Evolutionary conservation across 192 early-diverging fungal genomes (phyloP), one percentile per base, ranked within the genome.

Genomic region (Irineochytrium annulatum): DNA sequence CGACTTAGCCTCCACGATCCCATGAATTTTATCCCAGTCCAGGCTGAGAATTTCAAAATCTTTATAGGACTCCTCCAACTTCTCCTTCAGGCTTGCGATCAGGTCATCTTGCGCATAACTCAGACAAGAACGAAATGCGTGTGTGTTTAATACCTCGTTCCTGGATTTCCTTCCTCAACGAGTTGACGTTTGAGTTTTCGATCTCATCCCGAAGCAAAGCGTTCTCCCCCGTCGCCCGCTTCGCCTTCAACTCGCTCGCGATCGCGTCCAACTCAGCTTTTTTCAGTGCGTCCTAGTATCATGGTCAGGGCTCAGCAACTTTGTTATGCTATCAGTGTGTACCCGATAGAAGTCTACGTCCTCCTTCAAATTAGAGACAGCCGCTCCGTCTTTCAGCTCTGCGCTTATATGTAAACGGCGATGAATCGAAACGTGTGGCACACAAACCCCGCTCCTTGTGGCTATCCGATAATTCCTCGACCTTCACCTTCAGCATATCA

Each of bases 11-110:
- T 63, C 19, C 28, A 78, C 44, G 13, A 62, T 46, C 27, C 60
- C 26, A 56, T 81, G 78, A 16, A 82, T 58, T 37, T 71, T 31
- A 45, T 78, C 74, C 77, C 78, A 82, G 55, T 82, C 80, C n/a
- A 76, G 13, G 33, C 67, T 72, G 5, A 82, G 65, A 24, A 79
- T 52, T 64, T 81, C 76, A 59, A 82, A 77, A 43, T 82, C 80
- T 3, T 39, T 58, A 24, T 75, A 65, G 3, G 76, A 45, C 37
- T 76, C 66, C 37, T 63, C 46, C 19, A 82, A 62, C 52, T 79
- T 68, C 11, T 56, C 41, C 26, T 63, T 43, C 55, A 81, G 53
- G 5, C 34, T 49, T 37, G 19, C 54, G 27, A 82, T 79, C n/a
- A 41, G 20, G 8, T 57, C 57, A 30, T 81, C 79, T 76, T 31